These are phyloP conservation scores for Aspergillus udagawae DNA, from an alignment of 2,329 filamentous ascomycete genomes.

Conservation along the genomic window DNA sequence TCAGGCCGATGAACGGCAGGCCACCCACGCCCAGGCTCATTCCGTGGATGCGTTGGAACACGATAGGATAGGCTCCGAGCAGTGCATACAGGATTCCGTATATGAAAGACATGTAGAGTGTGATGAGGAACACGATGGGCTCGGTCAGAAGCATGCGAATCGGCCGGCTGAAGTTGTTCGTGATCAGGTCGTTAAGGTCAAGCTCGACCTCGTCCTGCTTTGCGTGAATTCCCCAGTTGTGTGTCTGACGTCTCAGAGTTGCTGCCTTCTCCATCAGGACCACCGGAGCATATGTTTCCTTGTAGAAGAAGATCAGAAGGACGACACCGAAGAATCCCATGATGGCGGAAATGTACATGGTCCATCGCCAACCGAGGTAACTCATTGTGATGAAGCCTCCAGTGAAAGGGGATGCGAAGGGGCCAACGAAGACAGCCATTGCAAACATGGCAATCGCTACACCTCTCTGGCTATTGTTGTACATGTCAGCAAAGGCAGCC, in stretches of 20 bases:
- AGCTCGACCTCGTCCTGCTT: slow-evolving; percentile 51
- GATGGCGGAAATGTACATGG: slow-evolving; percentile 48
- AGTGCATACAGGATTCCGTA: slow-evolving; percentile 29
- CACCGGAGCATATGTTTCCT: slow-evolving; percentile 52
- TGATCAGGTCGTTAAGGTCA: slow-evolving; percentile 44
- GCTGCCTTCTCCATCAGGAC: slow-evolving; percentile 36
- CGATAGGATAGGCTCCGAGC: slow-evolving; percentile 25
- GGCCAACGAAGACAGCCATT: slow-evolving; percentile 48
- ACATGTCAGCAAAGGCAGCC: slow-evolving; percentile 47
- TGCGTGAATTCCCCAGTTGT: slow-evolving; percentile 58
- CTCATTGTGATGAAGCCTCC: slow-evolving; percentile 50
- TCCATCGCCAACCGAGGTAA: slow-evolving; percentile 49
- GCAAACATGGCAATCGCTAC: slow-evolving; percentile 47
- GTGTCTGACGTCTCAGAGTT: slow-evolving; percentile 49
- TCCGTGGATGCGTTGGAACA: slow-evolving; percentile 22
- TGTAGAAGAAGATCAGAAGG: slow-evolving; percentile 39
- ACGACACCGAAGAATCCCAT: slow-evolving; percentile 49
- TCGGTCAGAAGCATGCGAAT: slow-evolving; percentile 39
- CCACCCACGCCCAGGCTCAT: slow-evolving; percentile 26
- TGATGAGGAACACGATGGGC: slow-evolving; percentile 33
- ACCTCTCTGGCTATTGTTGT: slow-evolving; percentile 42
- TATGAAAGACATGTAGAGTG: slow-evolving; percentile 30
- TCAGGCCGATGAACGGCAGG: slow-evolving; percentile 25
- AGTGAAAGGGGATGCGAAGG: slow-evolving; percentile 47
- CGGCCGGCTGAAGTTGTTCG: slow-evolving; percentile 46